These are phyloP conservation scores for Monascus purpureus DNA, from an alignment of 495 filamentous ascomycete genomes.

Conservation along the genomic window DNA sequence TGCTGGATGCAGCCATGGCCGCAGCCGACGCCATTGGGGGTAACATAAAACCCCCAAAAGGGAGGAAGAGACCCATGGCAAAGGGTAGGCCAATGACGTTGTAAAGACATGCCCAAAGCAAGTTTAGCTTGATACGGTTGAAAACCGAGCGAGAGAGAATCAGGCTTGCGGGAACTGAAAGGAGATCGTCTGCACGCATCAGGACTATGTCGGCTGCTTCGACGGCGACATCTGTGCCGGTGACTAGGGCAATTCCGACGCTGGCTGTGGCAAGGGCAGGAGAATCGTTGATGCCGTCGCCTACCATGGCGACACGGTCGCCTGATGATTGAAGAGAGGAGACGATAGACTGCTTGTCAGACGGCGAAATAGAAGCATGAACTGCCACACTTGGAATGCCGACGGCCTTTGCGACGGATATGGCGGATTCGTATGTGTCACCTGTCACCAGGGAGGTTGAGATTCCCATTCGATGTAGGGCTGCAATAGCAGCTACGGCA, in stretches of 20 bases:
- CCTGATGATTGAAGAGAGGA: conserved; percentile 55
- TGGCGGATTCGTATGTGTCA: conserved; percentile 69
- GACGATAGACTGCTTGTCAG: conserved; percentile 79
- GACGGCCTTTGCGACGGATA: conserved; percentile 67
- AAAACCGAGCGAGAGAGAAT: conserved; percentile 78
- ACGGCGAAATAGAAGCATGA: conserved; percentile 69
- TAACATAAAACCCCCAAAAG: conserved; percentile 73
- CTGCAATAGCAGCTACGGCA: conserved; percentile 70
- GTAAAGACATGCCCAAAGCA: conserved; percentile 84
- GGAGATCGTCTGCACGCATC: conserved; percentile 82
- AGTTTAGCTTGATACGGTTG: conserved; percentile 81
- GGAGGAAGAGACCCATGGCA: conserved; percentile 87
- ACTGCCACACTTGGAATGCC: conserved; percentile 66
- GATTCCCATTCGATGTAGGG: conserved; percentile 70
- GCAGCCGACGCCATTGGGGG: conserved; percentile 91
- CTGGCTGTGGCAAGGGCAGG: conserved; percentile 86
- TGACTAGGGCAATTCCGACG: conserved; percentile 83
- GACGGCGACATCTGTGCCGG: conserved; percentile 94
- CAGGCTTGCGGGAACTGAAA: conserved; percentile 78
- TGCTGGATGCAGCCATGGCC: conserved; percentile 84
- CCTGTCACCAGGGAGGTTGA: conserved; percentile 86
- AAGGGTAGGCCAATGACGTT: conserved; percentile 88
- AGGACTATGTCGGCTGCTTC: conserved; percentile 94
- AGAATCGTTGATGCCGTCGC: conserved; percentile 98
- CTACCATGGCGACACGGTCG: conserved; percentile 86